These are phyloP conservation scores for Fusarium papillatum DNA, from an alignment of 2,329 filamentous ascomycete genomes.

Conservation along the genomic window DNA sequence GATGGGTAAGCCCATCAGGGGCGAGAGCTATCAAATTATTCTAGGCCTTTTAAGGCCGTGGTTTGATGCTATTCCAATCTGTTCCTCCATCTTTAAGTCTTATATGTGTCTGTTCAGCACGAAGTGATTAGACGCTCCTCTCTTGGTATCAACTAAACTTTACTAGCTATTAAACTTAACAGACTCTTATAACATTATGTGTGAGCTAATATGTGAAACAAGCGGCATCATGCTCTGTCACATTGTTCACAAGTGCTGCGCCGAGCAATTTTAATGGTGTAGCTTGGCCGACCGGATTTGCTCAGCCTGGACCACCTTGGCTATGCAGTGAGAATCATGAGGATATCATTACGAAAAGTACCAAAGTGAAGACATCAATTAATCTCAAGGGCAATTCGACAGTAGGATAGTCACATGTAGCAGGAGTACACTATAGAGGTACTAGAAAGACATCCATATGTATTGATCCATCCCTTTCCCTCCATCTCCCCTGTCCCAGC, in stretches of 20 bases:
- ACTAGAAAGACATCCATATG: background rate
- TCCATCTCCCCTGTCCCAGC: background rate
- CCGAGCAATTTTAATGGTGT: background rate
- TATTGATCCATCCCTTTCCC: background rate
- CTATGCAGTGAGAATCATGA: background rate
- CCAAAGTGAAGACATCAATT: background rate
- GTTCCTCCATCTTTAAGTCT: background rate
- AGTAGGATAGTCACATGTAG: background rate
- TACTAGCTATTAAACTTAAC: background rate
- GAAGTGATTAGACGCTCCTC: too few relatives aligned
- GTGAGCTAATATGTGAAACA: background rate
- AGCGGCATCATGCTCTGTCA: background rate
- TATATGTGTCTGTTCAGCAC: too few relatives aligned
- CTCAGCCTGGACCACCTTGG: background rate
- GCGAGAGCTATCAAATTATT: background rate
- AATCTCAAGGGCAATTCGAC: background rate
- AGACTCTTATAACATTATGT: background rate
- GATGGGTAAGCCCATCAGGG: background rate
- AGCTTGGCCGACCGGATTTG: background rate
- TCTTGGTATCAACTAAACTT: too few relatives aligned
- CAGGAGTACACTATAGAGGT: background rate
- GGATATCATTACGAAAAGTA: background rate
- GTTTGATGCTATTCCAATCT: background rate
- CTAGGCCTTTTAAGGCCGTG: background rate
- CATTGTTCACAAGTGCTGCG: background rate